Evolutionary conservation across 1,284 basidiomycete species (phyloP), one percentile per base, ranked within the genome.

Genomic region (Sporisorium sorghi): DNA sequence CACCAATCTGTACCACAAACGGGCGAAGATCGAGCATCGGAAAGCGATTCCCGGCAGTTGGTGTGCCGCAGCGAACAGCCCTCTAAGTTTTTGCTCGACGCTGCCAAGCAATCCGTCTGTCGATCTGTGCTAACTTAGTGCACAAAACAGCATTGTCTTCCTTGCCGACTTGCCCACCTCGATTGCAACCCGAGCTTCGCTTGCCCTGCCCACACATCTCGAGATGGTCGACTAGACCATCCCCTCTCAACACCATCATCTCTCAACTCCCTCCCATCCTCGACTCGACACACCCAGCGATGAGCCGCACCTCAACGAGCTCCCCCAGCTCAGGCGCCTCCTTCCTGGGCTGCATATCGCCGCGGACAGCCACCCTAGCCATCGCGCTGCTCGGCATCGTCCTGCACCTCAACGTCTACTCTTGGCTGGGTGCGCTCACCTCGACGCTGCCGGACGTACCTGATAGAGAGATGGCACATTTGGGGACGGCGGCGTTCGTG

Each of bases 361-460:
- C 73, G 2, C 60, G 77, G 15, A 69, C 67, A 32, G 71, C 74
- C 1, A 80, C 78, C 14, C 39, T 80, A 8, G 58, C 73, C 3
- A 67, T 80, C n/a, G 78, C 78, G 2, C n/a, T 73, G 11, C 50
- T 77, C 12, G 78, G 76, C 49, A 71, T 80, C 49, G 17, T 76
- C 35, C 49, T 72, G 19, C 78, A 80, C 28, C 57, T 76, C 48
- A 78, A 75, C 39, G 55, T 59, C 32, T 76, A 60, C 56, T 66
- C 68, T 21, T 73, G 67, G 69, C 55, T 78, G 2, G 67, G 65
- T 23, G 28, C 69, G 40, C 61, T 80, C 35, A 58, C 42, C 3
- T 51, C 76, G 5, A 63, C 65, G 8, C 44, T 80, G 0, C 76
- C 78, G 23, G 67, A 72, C 30, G 68, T 76, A 30, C 76, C 78